phyloP scores from a whole-genome alignment of 2,329 filamentous ascomycete genomes.

The Penicillium sp. region DNA sequence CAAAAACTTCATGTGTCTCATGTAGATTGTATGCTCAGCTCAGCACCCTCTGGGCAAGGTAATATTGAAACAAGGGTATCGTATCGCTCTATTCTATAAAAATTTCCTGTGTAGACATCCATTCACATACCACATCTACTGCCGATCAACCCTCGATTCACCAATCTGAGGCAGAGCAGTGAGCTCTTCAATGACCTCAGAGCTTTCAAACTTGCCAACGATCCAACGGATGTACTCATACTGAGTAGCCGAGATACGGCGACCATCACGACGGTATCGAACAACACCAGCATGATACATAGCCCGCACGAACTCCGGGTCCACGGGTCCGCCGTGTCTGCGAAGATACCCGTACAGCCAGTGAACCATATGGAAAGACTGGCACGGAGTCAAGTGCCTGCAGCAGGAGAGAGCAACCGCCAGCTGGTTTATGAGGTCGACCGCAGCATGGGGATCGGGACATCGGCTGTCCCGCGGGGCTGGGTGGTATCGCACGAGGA shows the following conservation, averaged over 20 bases:
- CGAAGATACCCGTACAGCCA: conserved; percentile 50
- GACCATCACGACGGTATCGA: conserved; percentile 42
- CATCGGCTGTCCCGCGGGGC: conserved; percentile 19
- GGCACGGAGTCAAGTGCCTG: conserved; percentile 37
- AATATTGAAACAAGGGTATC: conserved; percentile 12
- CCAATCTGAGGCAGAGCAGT: conserved; percentile 22
- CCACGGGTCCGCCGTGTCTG: conserved; percentile 44
- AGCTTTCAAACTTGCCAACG: conserved; percentile 47
- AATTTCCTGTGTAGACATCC: not conserved
- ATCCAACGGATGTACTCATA: conserved; percentile 48
- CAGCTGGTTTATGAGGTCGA: conserved; percentile 47
- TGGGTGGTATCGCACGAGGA: conserved; percentile 29
- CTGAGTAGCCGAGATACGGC: conserved; percentile 34
- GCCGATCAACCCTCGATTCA: conserved; percentile 1
- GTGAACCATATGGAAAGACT: conserved; percentile 48
- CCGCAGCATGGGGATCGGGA: conserved; percentile 38
- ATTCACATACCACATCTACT: not conserved
- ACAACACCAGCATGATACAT: conserved; percentile 53
- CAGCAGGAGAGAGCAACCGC: conserved; percentile 47
- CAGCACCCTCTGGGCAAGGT: not conserved
- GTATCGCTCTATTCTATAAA: conserved; percentile 15
- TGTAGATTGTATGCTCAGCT: not conserved
- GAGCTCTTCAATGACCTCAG: conserved; percentile 39
- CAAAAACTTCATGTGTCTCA: not conserved
- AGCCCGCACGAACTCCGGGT: conserved; percentile 47